phyloP scores from a whole-genome alignment of 2,329 filamentous ascomycete species.

The Diplocarpon mali region DNA sequence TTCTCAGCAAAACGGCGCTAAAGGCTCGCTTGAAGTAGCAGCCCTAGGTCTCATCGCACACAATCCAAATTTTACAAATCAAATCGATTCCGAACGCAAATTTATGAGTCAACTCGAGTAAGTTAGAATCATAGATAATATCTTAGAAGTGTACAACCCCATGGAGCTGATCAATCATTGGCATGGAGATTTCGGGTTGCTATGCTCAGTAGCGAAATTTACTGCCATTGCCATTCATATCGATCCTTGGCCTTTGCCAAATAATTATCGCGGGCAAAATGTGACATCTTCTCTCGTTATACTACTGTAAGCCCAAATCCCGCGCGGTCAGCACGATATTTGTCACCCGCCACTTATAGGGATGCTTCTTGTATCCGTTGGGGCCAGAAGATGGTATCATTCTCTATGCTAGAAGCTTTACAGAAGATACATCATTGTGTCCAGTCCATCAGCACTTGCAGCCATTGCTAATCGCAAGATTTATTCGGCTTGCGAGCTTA shows the following conservation, averaged over 20 bases:
- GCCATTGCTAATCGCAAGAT: constrained; percentile 7
- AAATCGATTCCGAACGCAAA: background rate
- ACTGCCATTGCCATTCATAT: too few species aligned
- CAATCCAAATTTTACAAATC: constrained; percentile 2
- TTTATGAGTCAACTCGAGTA: constrained; percentile 1
- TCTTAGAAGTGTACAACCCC: too few species aligned
- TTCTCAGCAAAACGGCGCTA: constrained; percentile 10
- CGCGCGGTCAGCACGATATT: too few species aligned
- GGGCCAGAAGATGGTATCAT: constrained; percentile 10
- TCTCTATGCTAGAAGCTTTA: constrained; percentile 17
- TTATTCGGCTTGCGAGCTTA: constrained; percentile 64
- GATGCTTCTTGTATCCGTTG: background rate
- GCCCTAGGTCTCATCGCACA: constrained; percentile 2
- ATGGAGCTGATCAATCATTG: too few species aligned
- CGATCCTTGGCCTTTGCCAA: too few species aligned
- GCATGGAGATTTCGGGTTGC: too few species aligned
- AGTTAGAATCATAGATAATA: constrained; percentile 6
- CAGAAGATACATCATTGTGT: background rate
- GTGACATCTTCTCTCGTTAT: too few species aligned
- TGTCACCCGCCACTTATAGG: background rate
- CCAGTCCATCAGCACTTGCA: constrained; percentile 4
- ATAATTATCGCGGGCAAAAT: too few species aligned
- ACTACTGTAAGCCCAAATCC: too few species aligned
- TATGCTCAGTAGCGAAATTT: too few species aligned
- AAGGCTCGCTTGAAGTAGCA: background rate